These are phyloP conservation scores for Candida ponderosae DNA, from an alignment of 805 yeast species.

Conservation along the genomic window DNA sequence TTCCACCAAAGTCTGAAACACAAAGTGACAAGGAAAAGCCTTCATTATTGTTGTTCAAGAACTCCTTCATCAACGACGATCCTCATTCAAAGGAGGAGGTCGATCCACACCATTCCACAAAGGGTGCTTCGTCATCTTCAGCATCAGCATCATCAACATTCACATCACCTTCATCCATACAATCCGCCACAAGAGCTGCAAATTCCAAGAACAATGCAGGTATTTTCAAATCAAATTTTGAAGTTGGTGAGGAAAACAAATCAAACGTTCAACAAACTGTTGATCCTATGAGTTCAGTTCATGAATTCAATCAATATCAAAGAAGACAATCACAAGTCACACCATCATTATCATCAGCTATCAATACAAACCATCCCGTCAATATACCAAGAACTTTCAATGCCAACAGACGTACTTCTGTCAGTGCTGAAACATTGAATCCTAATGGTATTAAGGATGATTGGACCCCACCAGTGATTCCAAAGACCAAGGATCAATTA, in stretches of 20 bases:
- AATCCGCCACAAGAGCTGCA: slow-evolving; percentile 14
- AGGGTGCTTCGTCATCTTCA: neutral
- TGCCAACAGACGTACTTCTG: slow-evolving; percentile 82
- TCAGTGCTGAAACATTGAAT: slow-evolving; percentile 80
- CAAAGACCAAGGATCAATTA: slow-evolving; percentile 56
- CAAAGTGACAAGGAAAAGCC: slow-evolving; percentile 5
- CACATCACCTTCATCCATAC: neutral
- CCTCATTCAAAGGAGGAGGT: slow-evolving; percentile 43
- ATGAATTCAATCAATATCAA: slow-evolving; percentile 1
- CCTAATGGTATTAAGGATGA: slow-evolving; percentile 60
- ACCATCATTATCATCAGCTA: neutral
- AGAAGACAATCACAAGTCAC: slow-evolving; percentile 1
- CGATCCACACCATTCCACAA: slow-evolving; percentile 5
- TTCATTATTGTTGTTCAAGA: slow-evolving; percentile 32
- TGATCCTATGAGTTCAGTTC: slow-evolving; percentile 13
- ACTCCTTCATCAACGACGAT: slow-evolving; percentile 57
- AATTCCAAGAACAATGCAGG: slow-evolving; percentile 7
- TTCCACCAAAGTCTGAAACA: slow-evolving; percentile 11
- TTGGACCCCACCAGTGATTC: slow-evolving; percentile 68
- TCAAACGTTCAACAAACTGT: slow-evolving; percentile 9
- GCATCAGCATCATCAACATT: neutral
- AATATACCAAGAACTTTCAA: slow-evolving; percentile 55
- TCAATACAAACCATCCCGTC: slow-evolving; percentile 9
- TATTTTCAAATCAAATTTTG: slow-evolving; percentile 17
- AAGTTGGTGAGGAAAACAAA: slow-evolving; percentile 14